Evolutionary conservation across 2,329 filamentous ascomycete genomes (phyloP), one percentile per base, ranked within the genome.

Genomic region (Zasmidium cellare): DNA sequence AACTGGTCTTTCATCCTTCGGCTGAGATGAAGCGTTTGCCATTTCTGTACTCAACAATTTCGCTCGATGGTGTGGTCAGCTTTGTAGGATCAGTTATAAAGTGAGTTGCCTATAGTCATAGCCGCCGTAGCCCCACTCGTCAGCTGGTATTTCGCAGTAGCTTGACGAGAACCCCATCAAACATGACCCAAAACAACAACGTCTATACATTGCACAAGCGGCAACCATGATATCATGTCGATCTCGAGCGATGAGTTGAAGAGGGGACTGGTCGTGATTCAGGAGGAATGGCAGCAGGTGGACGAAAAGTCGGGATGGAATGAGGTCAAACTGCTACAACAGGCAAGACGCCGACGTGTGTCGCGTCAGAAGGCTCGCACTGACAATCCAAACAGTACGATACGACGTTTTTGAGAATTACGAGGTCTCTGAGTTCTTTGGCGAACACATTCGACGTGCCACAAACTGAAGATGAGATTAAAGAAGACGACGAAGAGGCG

Each of bases 211-310:
- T 31, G 14, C 28, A 31, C 7, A 7, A 31, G 28, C 11, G 5
- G n/a, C 16, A 6, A 41, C 35, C 12, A 41, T 41, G 35, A 41
- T 3, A 18, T 18, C 11, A 41, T 41, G 35, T 41, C 35, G 6
- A 41, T 41, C 7, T 41, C 35, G n/a, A 16, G 12, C 35, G 35
- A 41, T 3, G n/a, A 41, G 16, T 14, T 41, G 12, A 9, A 14
- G 12, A 41, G 16, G 16, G 35, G 35, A 5, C 16, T 41, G 12
- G 7, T 16, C 5, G n/a, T n/a, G 12, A 18, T 54, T 20, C 25
- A 23, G 14, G 24, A 54, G 19, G 18, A 35, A 12, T 54, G 52
- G 52, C 52, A 48, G 41, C 22, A n/a, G 44, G 19, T 54, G 16
- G n/a, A 19, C 22, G 14, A 54, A n/a, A 28, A 18, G n/a, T 22